Conservation (phyloP, 495 filamentous ascomycete species). For the Aspergillus homomorphus region DNA sequence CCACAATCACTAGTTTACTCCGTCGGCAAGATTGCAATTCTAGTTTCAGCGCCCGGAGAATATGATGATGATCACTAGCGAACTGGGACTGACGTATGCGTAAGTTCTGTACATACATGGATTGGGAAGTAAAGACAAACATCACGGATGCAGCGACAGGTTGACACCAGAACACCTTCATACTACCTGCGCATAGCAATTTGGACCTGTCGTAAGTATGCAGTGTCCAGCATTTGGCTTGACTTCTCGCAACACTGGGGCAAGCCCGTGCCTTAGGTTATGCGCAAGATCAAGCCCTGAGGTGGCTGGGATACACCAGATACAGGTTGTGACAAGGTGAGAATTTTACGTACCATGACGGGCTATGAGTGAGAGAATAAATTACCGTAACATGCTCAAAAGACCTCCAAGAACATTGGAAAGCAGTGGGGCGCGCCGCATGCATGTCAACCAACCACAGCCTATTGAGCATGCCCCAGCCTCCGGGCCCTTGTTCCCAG, state of each 20-base stretch:
- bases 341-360: not conserved
- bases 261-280: not conserved
- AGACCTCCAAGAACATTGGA: no score
- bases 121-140: not conserved
- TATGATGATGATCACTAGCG: not conserved
- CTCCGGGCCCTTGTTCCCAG: not conserved
- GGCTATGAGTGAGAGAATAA: not conserved
- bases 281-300: not conserved
- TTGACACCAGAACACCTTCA: no score
- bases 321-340: not conserved
- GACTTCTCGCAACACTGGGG: not conserved
- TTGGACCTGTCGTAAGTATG: no score
- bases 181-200: no score
- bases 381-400: not conserved
- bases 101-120: no score
- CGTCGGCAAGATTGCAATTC: not conserved
- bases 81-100: not conserved
- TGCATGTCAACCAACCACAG: not conserved
- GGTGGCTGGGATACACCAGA: not conserved
- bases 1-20: not conserved
- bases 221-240: no score
- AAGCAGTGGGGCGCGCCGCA: not conserved
- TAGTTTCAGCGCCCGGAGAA: not conserved
- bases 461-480: not conserved
- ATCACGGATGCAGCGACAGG: not conserved